A percentile compares a stretch with the other conserved stretches of the same genome.
These are phyloP conservation scores for Backusella tuberculispora DNA, from an alignment of 192 early-diverging fungal genomes.

Conservation along the genomic window DNA sequence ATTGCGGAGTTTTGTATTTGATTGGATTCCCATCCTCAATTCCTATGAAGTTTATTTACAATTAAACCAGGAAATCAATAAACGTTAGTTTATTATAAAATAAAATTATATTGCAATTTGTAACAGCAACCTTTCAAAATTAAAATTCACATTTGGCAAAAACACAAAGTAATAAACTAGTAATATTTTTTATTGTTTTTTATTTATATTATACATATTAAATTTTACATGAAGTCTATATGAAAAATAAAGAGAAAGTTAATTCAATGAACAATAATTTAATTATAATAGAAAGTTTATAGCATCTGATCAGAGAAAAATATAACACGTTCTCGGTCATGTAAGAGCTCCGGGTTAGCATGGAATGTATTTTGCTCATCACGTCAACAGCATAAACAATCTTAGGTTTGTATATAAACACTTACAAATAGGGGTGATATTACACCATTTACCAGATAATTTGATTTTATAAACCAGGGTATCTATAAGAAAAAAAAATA, in stretches of 20 bases:
- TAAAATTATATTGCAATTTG: too few species aligned
- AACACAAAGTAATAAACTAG: too few species aligned
- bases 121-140: too few species aligned
- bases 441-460: background rate
- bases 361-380: slow-evolving; percentile 13
- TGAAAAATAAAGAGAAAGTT: slow-evolving; percentile 7
- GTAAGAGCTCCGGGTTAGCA: slow-evolving; percentile 10
- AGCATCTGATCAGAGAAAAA: slow-evolving; percentile 16
- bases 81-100: too few species aligned
- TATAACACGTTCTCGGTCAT: slow-evolving; percentile 14
- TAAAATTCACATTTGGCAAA: too few species aligned
- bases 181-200: too few species aligned
- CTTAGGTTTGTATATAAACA: background rate
- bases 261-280: background rate
- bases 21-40: too few species aligned
- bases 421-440: background rate
- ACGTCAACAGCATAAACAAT: background rate
- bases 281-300: slow-evolving; percentile 3
- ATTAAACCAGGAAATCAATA: too few species aligned
- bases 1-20: too few species aligned
- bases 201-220: background rate
- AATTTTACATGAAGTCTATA: background rate
- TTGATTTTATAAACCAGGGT: background rate
- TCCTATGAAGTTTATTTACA: too few species aligned
- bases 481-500: slow-evolving; percentile 6